Conservation (phyloP, 148 eudicot species). For the Mesembryanthemum crystallinum region DNA sequence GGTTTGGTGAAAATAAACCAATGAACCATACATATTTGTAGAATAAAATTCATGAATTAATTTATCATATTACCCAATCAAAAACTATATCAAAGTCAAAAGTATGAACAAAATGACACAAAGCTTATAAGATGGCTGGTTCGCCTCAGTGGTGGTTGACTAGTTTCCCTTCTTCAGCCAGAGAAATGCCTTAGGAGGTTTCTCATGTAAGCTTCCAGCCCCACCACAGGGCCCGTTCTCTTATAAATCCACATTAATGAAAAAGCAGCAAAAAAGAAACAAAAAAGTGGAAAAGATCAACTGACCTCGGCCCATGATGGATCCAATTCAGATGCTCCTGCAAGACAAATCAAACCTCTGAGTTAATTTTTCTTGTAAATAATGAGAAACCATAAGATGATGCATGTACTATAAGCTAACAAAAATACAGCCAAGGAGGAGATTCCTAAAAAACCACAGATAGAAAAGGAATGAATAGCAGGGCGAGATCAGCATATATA, state of each 20-base stretch:
- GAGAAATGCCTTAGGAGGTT: background rate
- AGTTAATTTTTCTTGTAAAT: background rate
- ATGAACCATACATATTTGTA: too few relatives aligned
- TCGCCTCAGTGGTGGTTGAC: background rate
- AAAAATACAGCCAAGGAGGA: background rate
- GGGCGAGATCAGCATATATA: background rate
- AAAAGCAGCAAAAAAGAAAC: background rate
- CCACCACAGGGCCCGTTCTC: background rate
- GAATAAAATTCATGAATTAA: too few relatives aligned
- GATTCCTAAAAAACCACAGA: background rate
- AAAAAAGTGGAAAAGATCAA: background rate
- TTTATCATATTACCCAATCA: too few relatives aligned
- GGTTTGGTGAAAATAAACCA: too few relatives aligned
- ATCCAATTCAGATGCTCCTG: conserved; percentile 80
- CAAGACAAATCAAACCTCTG: conserved; percentile 24
- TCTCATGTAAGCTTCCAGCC: background rate
- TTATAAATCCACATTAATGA: background rate
- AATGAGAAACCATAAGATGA: background rate
- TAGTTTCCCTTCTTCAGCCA: background rate
- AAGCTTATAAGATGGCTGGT: too few relatives aligned
- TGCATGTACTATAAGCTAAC: background rate
- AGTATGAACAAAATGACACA: too few relatives aligned
- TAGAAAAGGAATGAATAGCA: background rate
- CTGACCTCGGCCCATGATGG: conserved; percentile 83
- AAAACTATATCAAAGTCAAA: too few relatives aligned